These are phyloP conservation scores for Pseudocercospora eumusae DNA, from an alignment of 2,329 filamentous ascomycete species.

Conservation along the genomic window DNA sequence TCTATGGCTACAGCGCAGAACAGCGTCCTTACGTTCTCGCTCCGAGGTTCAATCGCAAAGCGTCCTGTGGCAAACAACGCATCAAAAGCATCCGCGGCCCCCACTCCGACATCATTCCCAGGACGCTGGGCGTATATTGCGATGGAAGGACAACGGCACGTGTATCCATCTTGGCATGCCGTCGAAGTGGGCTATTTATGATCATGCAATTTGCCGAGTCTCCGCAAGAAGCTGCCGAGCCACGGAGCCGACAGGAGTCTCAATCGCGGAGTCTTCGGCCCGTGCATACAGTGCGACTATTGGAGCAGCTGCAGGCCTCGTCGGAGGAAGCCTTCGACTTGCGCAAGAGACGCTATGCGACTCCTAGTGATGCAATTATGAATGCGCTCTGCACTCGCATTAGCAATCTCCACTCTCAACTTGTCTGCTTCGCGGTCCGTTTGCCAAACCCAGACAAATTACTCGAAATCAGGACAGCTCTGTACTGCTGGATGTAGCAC, in stretches of 20 bases:
- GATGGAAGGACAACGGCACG: not conserved
- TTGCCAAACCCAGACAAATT: not conserved
- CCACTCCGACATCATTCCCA: not conserved
- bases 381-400: not conserved
- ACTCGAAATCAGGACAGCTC: not conserved
- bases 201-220: not conserved
- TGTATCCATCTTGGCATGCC: not conserved
- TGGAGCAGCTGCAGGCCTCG: not conserved
- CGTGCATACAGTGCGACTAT: not conserved
- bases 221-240: not conserved
- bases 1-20: not conserved
- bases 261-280: constrained; percentile 1
- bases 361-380: not conserved
- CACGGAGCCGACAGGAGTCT: not conserved
- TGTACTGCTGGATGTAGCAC: not conserved
- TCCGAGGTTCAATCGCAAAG: not conserved
- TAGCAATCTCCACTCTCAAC: not conserved
- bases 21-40: not conserved
- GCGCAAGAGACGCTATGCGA: not conserved
- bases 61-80: too few relatives aligned
- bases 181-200: too few relatives aligned
- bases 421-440: not conserved
- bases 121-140: not conserved
- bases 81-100: not conserved
- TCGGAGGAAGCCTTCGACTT: not conserved